phyloP scores from a whole-genome alignment of 345 rosid genomes.

The Hypericum androsaemum region DNA sequence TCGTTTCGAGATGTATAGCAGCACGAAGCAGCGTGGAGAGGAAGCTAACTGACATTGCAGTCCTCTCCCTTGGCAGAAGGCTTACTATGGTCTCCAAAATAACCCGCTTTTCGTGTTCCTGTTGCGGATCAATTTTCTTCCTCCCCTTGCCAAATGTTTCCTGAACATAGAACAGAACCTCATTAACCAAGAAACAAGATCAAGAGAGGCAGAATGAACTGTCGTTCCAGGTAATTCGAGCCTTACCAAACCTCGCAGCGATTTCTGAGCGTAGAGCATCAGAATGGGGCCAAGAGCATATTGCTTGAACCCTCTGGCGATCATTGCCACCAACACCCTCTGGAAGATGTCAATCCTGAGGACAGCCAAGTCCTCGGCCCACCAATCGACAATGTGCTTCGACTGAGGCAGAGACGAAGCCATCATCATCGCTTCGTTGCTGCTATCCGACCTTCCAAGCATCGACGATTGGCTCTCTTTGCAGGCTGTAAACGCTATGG shows the following conservation, averaged over 20 bases:
- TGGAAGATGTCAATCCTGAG: constrained; percentile 76
- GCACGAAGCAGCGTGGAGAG: constrained; percentile 83
- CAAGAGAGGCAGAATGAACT: constrained; percentile 3
- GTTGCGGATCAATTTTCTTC: constrained; percentile 63
- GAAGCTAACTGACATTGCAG: constrained; percentile 79
- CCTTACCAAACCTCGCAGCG: constrained; percentile 95
- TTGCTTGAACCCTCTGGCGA: constrained; percentile 76
- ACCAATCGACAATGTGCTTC: constrained; percentile 67
- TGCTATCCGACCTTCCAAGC: constrained; percentile 34
- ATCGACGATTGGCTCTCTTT: constrained; percentile 53
- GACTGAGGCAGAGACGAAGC: constrained; percentile 25
- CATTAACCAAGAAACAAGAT: constrained; percentile 3
- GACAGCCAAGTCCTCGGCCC: constrained; percentile 85
- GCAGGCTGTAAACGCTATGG: constrained; percentile 63
- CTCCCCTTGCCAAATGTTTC: constrained; percentile 68
- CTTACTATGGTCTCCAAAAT: constrained; percentile 79
- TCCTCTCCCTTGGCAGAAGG: constrained; percentile 74
- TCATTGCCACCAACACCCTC: constrained; percentile 71
- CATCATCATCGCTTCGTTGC: constrained; percentile 23
- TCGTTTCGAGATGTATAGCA: constrained; percentile 77
- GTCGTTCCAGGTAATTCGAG: constrained; percentile 14
- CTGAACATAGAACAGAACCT: constrained; percentile 33
- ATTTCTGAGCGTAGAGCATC: constrained; percentile 89
- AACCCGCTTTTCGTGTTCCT: constrained; percentile 85
- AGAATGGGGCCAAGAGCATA: constrained; percentile 82